Evolutionary conservation across 495 filamentous ascomycete species (phyloP), one percentile per base, ranked within the genome.

Genomic region (Podospora tetraspora): DNA sequence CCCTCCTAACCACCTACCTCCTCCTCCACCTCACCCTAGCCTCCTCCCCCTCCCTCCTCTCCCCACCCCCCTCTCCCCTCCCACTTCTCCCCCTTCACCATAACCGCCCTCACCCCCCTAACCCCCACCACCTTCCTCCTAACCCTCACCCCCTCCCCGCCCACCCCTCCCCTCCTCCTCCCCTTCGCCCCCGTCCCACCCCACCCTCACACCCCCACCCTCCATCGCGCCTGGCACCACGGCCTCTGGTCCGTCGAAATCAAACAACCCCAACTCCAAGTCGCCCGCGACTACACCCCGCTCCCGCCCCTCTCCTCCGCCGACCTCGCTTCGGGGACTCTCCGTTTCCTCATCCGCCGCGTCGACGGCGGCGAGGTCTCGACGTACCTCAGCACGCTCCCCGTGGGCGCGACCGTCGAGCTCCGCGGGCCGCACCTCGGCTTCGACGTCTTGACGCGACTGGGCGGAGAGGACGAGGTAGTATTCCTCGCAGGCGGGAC

Each of bases 401-500:
- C 79, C 1, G 74, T 87, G 3, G 88, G 89, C 4, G 80, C 88
- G 3, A 75, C 79, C 21, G 80, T 97, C 64, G 88, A 92, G 72
- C 75, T 97, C 21, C 86, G 95, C 57, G 94, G 94, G 0, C 93
- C 93, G 21, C 84, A 88, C 69, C 71, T 88, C 11, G 93, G 96
- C 57, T 92, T 84, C 79, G 71, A 86, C 90, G 37, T 90, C 82
- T 12, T 66, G 74, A 16, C 73, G 79, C 58, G 89, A 79, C 52
- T 80, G 10, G 78, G 81, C 6, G 65, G 63, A 0, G 63, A 64
- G 12, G 67, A 66, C 19, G 72, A 74, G 37, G 82, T 97, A 2
- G 74, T 97, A 3, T 97, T 98, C 76, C 80, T 97, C 34, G 95
- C 94, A 16, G 95, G 94, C 0, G 95, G 95, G 0, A 99, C 95